A percentile compares a stretch with the other conserved stretches of the same genome.
Evolutionary conservation across 352 stramenopile species (phyloP).

Genomic region (Pythium vanterpoolii): DNA sequence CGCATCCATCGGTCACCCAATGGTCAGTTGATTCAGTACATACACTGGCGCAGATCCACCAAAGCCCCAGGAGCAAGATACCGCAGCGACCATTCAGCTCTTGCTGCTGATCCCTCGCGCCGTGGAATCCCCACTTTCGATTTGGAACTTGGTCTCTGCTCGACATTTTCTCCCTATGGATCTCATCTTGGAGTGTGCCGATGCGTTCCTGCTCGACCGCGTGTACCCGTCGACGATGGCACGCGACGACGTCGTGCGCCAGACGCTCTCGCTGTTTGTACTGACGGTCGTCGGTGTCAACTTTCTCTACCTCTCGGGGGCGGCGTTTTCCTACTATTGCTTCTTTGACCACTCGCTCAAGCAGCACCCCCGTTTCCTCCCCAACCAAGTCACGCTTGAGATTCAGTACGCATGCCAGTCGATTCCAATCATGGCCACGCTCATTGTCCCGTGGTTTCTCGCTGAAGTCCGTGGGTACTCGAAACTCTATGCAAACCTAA

Average conservation of each 20-base stretch:
- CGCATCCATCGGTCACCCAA: too few relatives aligned
- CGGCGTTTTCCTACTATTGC: slow-evolving; percentile 47
- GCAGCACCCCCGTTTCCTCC: slow-evolving; percentile 62
- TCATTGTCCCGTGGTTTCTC: slow-evolving; percentile 64
- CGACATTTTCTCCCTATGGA: slow-evolving; percentile 36
- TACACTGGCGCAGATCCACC: too few relatives aligned
- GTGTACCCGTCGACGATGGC: slow-evolving; percentile 46
- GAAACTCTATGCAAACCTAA: slow-evolving; percentile 45
- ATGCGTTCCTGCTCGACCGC: slow-evolving; percentile 46
- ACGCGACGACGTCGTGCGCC: slow-evolving; percentile 41
- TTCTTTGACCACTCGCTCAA: slow-evolving; percentile 63
- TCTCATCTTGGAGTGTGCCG: slow-evolving; percentile 46
- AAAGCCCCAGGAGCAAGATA: too few relatives aligned
- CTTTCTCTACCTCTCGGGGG: slow-evolving; percentile 52
- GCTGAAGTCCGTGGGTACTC: slow-evolving; percentile 56
- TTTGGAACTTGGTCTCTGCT: too few relatives aligned
- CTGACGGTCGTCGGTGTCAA: slow-evolving; percentile 56
- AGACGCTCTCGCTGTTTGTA: slow-evolving; percentile 42
- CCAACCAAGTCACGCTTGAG: slow-evolving; percentile 58
- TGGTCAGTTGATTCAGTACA: too few relatives aligned
- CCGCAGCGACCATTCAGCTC: too few relatives aligned
- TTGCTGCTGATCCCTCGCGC: too few relatives aligned
- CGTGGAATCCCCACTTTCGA: not conserved
- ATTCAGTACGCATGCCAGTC: slow-evolving; percentile 45
- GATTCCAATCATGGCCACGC: slow-evolving; percentile 63